Percentiles rank a stretch among this genome's conserved stretches.
Evolutionary conservation across 192 early-diverging fungal species (phyloP).

Genomic region (Coemansia furcata): DNA sequence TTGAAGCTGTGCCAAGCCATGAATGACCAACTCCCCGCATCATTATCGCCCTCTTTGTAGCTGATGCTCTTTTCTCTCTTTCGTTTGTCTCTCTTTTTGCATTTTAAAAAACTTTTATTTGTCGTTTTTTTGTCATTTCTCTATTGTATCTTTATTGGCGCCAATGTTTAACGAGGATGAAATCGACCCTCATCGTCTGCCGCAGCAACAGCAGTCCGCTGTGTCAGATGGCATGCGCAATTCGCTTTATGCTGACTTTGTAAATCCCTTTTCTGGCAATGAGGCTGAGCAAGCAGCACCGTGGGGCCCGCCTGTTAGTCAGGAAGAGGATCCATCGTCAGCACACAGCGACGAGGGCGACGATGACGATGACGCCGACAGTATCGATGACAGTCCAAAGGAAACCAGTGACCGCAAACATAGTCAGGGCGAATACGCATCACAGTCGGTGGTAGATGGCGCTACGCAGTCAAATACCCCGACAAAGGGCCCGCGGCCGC

Average conservation of each 20-base stretch:
- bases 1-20: slow-evolving; percentile 24
- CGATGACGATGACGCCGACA: neutral
- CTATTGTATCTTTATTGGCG: neutral
- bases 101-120: neutral
- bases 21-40: neutral
- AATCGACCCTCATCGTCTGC: slow-evolving; percentile 41
- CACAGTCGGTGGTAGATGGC: neutral
- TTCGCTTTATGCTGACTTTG: slow-evolving; percentile 15
- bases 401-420: neutral
- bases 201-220: neutral
- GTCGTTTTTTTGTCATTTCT: slow-evolving; percentile 2
- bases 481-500: slow-evolving; percentile 7
- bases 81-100: neutral
- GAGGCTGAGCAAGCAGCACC: slow-evolving; percentile 3
- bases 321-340: neutral
- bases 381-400: neutral
- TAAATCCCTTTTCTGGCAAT: slow-evolving; percentile 33
- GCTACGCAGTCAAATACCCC: neutral
- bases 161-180: slow-evolving; percentile 34
- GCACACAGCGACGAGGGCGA: neutral
- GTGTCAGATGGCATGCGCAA: slow-evolving; percentile 2
- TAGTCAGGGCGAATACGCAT: neutral
- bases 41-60: neutral
- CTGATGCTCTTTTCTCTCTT: neutral
- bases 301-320: neutral